These are phyloP conservation scores for Hermanozyma aechmeae DNA, from an alignment of 805 yeast species.

Conservation along the genomic window DNA sequence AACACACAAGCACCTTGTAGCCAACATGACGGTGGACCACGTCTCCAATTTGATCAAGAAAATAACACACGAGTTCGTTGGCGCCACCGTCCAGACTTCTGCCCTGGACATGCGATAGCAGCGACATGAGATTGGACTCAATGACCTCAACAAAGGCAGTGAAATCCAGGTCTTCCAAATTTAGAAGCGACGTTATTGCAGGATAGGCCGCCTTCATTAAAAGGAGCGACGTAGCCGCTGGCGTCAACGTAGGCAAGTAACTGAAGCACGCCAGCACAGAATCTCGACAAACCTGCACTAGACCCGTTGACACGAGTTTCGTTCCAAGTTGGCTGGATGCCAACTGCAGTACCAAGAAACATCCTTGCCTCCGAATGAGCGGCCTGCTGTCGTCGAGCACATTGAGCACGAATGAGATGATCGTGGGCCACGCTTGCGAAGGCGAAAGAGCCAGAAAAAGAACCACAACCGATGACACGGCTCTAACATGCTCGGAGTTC, in stretches of 20 bases:
- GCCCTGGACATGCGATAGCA: conserved; percentile 15
- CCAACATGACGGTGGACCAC: conserved; percentile 5
- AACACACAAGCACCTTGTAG: conserved; percentile 12
- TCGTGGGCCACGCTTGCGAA: no score
- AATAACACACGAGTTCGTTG: conserved; percentile 6
- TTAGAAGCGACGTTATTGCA: conserved; percentile 7
- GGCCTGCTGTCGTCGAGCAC: conserved; percentile 26
- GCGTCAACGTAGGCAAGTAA: conserved; percentile 19
- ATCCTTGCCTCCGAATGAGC: conserved; percentile 16
- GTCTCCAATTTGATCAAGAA: conserved; percentile 10
- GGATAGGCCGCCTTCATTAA: conserved; percentile 17
- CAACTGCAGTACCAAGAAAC: conserved; percentile 11
- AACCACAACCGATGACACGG: conserved; percentile 19
- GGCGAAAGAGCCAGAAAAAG: no score
- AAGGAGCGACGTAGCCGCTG: conserved; percentile 10
- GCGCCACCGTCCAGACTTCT: conserved; percentile 6
- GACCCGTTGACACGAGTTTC: conserved; percentile 18
- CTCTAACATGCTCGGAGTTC: conserved; percentile 11
- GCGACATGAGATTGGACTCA: conserved; percentile 13
- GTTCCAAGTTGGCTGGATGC: no score
- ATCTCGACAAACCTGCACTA: conserved; percentile 17
- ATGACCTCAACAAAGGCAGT: conserved; percentile 14
- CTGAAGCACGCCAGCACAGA: conserved; percentile 15
- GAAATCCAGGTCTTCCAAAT: conserved; percentile 1
- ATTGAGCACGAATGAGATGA: conserved; percentile 24